Conservation (phyloP, 768 basidiomycete genomes). For the Naganishia kalamii region DNA sequence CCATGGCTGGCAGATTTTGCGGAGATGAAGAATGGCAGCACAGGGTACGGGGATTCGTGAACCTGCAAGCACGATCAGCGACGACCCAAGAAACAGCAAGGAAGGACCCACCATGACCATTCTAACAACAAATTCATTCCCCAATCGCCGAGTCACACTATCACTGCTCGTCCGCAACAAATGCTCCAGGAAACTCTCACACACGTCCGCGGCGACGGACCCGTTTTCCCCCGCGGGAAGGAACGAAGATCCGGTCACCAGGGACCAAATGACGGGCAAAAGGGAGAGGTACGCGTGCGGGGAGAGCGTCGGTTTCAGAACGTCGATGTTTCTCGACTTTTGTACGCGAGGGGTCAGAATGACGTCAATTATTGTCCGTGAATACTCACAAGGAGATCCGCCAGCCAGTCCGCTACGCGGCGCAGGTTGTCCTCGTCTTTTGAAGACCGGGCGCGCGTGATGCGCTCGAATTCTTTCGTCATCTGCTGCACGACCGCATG, state of each 20-base stretch:
- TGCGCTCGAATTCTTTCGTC: slow-evolving; percentile 31
- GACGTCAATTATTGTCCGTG: neutral
- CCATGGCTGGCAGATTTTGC: slow-evolving; percentile 21
- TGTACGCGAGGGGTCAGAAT: neutral
- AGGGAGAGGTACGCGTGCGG: slow-evolving; percentile 35
- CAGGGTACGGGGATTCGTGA: slow-evolving; percentile 35
- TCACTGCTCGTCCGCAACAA: slow-evolving; percentile 57
- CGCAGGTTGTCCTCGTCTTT: slow-evolving; percentile 32
- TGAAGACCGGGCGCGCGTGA: slow-evolving; percentile 16
- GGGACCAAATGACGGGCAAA: slow-evolving; percentile 43
- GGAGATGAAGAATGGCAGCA: slow-evolving; percentile 37
- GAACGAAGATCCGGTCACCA: slow-evolving; percentile 45
- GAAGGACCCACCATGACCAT: slow-evolving; percentile 59
- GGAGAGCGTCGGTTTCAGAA: slow-evolving; percentile 32
- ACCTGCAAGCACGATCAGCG: slow-evolving; percentile 10
- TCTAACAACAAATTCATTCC: slow-evolving; percentile 68
- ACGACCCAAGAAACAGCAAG: neutral
- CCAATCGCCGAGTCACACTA: slow-evolving; percentile 60
- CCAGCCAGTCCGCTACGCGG: slow-evolving; percentile 45
- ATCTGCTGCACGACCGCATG: slow-evolving; percentile 27
- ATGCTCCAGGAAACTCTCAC: slow-evolving; percentile 62
- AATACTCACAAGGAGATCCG: slow-evolving; percentile 35
- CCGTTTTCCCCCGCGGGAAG: slow-evolving; percentile 21
- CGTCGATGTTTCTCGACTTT: slow-evolving; percentile 34
- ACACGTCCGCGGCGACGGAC: slow-evolving; percentile 46